Percentiles rank a stretch among this genome's conserved stretches.
These are phyloP conservation scores for Populus euphratica DNA, from an alignment of 345 rosid species.

Conservation along the genomic window DNA sequence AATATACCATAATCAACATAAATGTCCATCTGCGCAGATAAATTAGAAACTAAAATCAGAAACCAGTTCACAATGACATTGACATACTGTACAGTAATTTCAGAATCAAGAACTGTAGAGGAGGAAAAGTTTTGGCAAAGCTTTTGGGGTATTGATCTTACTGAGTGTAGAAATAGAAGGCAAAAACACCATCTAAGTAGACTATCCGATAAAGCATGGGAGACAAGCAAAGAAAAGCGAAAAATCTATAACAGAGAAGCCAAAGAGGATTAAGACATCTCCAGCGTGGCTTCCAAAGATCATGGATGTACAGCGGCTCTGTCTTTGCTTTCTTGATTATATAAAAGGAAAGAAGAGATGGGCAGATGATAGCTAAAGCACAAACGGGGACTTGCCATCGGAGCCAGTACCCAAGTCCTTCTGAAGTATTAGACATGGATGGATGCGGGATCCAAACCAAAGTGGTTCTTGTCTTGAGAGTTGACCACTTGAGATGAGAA, in stretches of 20 bases:
- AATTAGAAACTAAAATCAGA: not conserved
- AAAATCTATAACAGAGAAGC: conserved; percentile 33
- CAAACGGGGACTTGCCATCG: conserved; percentile 38
- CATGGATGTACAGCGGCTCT: conserved; percentile 14
- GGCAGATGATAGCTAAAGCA: conserved; percentile 19
- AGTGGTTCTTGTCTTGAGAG: too few species aligned
- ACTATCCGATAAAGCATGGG: conserved; percentile 16
- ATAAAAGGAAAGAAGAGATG: conserved; percentile 9
- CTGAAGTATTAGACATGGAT: conserved; percentile 12
- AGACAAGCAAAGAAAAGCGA: conserved; percentile 31
- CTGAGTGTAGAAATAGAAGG: conserved; percentile 47
- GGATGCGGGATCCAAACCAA: not conserved
- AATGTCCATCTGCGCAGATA: conserved; percentile 88
- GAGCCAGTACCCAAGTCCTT: conserved; percentile 25
- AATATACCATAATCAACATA: conserved; percentile 68
- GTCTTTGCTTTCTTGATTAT: conserved; percentile 19
- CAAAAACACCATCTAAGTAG: conserved; percentile 28
- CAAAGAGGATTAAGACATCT: conserved; percentile 34
- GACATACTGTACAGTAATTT: not conserved
- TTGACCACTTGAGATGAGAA: not conserved
- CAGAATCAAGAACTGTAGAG: not conserved
- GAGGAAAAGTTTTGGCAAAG: not conserved
- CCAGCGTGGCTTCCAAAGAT: conserved; percentile 34
- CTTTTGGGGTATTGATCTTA: conserved; percentile 9
- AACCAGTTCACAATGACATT: not conserved